phyloP scores from a whole-genome alignment of 805 yeast species.

The Candida broadrunensis region DNA sequence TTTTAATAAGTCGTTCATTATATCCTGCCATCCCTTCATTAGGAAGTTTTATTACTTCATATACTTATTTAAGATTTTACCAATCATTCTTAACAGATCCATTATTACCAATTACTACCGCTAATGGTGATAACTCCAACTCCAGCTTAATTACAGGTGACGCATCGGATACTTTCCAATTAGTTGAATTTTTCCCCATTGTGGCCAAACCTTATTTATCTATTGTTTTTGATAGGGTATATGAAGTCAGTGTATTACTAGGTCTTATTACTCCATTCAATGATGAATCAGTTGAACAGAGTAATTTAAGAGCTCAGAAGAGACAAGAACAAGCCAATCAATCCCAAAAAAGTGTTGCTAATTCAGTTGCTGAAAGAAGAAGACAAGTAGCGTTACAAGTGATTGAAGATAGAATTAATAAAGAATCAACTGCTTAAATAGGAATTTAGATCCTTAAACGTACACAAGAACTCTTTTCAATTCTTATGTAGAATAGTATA shows the following conservation, averaged over 20 bases:
- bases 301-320: slow-evolving; percentile 68
- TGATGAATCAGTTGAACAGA: slow-evolving; percentile 66
- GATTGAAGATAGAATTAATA: slow-evolving; percentile 58
- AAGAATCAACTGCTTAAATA: slow-evolving; percentile 11
- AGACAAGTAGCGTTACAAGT: slow-evolving; percentile 76
- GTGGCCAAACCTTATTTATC: slow-evolving; percentile 48
- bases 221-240: slow-evolving; percentile 43
- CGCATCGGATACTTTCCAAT: slow-evolving; percentile 84
- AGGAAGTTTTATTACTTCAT: slow-evolving; percentile 62
- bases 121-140: slow-evolving; percentile 20
- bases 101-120: slow-evolving; percentile 45
- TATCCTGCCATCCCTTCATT: slow-evolving; percentile 57
- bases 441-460: too few species aligned
- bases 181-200: slow-evolving; percentile 82
- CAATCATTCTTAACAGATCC: slow-evolving; percentile 58
- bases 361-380: slow-evolving; percentile 67
- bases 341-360: slow-evolving; percentile 33
- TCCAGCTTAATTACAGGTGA: slow-evolving; percentile 60
- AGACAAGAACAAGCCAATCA: slow-evolving; percentile 51
- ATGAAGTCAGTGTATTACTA: slow-evolving; percentile 36
- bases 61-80: slow-evolving; percentile 76
- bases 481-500: too few species aligned
- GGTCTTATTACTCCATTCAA: slow-evolving; percentile 61
- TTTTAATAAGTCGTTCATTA: slow-evolving; percentile 26
- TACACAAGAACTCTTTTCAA: too few species aligned